These are phyloP conservation scores for Pythium chondricola DNA, from an alignment of 352 stramenopile genomes.

Conservation along the genomic window DNA sequence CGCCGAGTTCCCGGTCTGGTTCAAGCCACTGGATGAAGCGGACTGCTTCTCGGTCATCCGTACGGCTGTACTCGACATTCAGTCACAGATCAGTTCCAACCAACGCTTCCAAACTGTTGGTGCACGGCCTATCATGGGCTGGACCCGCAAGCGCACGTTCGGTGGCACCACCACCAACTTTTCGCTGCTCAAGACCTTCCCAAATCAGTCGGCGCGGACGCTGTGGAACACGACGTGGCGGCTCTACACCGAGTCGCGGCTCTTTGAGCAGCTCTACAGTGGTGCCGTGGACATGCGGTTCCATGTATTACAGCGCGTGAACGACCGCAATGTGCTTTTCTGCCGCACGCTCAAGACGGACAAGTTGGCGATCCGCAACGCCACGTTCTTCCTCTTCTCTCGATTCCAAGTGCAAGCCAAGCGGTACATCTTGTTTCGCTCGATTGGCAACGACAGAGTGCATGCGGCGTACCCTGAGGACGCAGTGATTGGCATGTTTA, in stretches of 20 bases:
- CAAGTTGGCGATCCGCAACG: constrained; percentile 14
- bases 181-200: constrained; percentile 26
- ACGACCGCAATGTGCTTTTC: constrained; percentile 26
- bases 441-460: constrained; percentile 24
- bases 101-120: constrained; percentile 16
- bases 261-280: constrained; percentile 32
- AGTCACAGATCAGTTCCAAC: constrained; percentile 14
- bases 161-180: constrained; percentile 19
- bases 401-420: constrained; percentile 14
- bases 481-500: constrained; percentile 28
- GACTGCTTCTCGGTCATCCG: constrained; percentile 22
- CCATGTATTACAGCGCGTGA: constrained; percentile 29
- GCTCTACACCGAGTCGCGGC: constrained; percentile 23
- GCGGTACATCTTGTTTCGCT: constrained; percentile 28
- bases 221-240: constrained; percentile 19
- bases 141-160: constrained; percentile 30
- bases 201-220: constrained; percentile 4
- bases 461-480: constrained; percentile 10
- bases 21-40: constrained; percentile 17
- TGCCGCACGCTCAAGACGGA: constrained; percentile 26
- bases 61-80: constrained; percentile 7
- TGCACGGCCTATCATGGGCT: constrained; percentile 19
- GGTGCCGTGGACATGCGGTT: constrained; percentile 25
- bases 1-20: constrained; percentile 14
- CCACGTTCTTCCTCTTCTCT: constrained; percentile 33